phyloP scores from a whole-genome alignment of 1,139 yeast genomes.

The Casaregolazyma lundiana region DNA sequence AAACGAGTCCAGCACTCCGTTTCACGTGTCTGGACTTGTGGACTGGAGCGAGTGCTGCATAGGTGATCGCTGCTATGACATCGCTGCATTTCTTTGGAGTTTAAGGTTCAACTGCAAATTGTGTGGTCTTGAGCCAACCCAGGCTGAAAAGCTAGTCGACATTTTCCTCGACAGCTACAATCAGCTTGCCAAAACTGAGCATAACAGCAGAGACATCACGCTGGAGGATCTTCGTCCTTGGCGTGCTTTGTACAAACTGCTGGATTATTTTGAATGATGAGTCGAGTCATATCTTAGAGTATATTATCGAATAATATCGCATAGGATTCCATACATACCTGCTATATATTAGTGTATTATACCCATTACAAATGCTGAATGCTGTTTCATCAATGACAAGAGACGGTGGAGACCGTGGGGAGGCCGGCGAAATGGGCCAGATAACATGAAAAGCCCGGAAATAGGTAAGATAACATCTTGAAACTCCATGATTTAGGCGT shows the following conservation, averaged over 20 bases:
- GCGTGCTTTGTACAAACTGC: not conserved
- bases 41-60: slow-evolving; percentile 4
- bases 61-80: slow-evolving; percentile 1
- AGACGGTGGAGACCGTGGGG: not conserved
- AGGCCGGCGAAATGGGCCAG: no score
- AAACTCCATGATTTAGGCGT: no score
- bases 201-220: not conserved
- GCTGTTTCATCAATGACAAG: not conserved
- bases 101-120: not conserved
- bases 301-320: no score
- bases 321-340: not conserved
- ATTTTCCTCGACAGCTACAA: not conserved
- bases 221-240: not conserved
- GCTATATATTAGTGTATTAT: not conserved
- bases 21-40: not conserved
- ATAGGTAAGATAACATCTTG: no score
- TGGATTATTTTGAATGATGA: not conserved
- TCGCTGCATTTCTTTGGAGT: slow-evolving; percentile 3
- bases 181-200: not conserved
- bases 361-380: not conserved
- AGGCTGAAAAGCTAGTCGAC: not conserved
- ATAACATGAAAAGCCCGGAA: no score
- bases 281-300: no score
- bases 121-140: not conserved
- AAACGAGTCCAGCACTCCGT: not conserved